Percentiles rank a stretch among this genome's conserved stretches.
phyloP scores from a whole-genome alignment of 345 rosid genomes.

The Adansonia digitata region DNA sequence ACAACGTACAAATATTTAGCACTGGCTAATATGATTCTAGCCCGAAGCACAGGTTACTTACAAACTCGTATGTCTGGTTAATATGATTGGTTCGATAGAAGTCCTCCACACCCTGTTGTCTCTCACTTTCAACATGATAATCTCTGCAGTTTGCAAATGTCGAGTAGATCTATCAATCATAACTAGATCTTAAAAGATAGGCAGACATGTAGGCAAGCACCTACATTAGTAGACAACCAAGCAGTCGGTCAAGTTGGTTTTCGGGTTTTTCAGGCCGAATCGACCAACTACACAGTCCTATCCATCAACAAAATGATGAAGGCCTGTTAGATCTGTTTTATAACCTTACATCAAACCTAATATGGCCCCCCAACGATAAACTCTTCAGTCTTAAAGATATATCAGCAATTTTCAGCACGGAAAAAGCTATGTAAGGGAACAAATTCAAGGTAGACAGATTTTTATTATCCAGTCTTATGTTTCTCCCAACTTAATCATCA shows the following conservation, averaged over 20 bases:
- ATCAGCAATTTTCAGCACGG: too few relatives aligned
- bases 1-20: neutral
- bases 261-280: too few relatives aligned
- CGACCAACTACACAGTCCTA: too few relatives aligned
- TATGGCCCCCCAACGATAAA: too few relatives aligned
- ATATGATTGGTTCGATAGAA: slow-evolving; percentile 72
- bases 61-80: slow-evolving; percentile 77
- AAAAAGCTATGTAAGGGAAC: too few relatives aligned
- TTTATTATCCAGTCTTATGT: too few relatives aligned
- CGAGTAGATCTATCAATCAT: neutral
- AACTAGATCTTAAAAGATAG: neutral
- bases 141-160: slow-evolving; percentile 36
- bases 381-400: too few relatives aligned
- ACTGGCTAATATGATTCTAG: neutral
- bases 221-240: neutral
- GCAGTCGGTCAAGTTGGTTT: too few relatives aligned
- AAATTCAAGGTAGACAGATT: too few relatives aligned
- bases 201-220: neutral
- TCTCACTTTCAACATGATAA: slow-evolving; percentile 66
- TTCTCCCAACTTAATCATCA: too few relatives aligned
- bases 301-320: neutral
- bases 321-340: neutral
- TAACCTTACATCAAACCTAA: too few relatives aligned
- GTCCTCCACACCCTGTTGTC: slow-evolving; percentile 66
- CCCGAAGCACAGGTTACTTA: slow-evolving; percentile 17